These are phyloP conservation scores for Claviceps cyperi DNA, from an alignment of 2,329 filamentous ascomycete genomes.

Conservation along the genomic window DNA sequence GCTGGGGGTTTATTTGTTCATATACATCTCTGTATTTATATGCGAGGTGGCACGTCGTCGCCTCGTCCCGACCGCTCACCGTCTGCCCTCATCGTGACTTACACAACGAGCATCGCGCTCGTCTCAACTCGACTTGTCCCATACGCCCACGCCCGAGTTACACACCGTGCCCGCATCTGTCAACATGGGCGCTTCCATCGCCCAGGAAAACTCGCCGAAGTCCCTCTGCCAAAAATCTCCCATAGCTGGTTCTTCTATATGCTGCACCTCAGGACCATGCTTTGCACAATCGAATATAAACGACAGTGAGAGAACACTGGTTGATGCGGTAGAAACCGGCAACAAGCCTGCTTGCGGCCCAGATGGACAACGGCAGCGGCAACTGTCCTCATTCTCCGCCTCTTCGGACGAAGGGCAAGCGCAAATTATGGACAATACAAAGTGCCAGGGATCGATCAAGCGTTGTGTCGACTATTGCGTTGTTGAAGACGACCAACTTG, in stretches of 20 bases:
- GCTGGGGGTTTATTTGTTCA: neutral
- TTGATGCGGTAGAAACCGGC: neutral
- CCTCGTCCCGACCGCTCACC: neutral
- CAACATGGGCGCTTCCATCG: conserved; percentile 1
- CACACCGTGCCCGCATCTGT: conserved; percentile 2
- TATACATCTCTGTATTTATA: neutral
- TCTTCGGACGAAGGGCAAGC: neutral
- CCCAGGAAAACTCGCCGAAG: neutral
- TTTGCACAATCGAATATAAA: conserved; percentile 1
- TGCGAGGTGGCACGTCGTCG: too few relatives aligned
- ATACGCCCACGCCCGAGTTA: neutral
- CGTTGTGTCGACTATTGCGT: conserved; percentile 8
- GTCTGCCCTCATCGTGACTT: neutral
- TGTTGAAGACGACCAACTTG: conserved; percentile 3
- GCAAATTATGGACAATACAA: neutral
- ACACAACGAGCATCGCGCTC: neutral
- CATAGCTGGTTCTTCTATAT: neutral
- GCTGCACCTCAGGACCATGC: neutral
- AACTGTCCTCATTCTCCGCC: neutral
- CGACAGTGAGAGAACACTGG: conserved; percentile 5
- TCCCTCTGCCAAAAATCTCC: neutral
- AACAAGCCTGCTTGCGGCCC: neutral
- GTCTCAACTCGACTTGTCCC: neutral
- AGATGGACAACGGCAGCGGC: neutral
- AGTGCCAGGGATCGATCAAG: conserved; percentile 4